Conservation (phyloP, 257 asterid genomes). For the Fraxinus pennsylvanica region DNA sequence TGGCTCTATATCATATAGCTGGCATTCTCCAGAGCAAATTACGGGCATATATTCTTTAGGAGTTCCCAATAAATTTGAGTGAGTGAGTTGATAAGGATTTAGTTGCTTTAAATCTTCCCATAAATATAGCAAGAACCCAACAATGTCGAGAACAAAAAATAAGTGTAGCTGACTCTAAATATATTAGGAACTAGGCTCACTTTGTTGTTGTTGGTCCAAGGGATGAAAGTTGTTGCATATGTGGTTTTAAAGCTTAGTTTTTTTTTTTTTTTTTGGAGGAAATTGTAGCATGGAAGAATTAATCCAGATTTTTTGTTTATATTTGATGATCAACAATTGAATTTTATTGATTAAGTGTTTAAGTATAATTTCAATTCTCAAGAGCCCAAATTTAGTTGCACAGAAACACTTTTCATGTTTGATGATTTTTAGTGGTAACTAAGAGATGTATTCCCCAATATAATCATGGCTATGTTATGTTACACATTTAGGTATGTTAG, state of each 20-base stretch:
- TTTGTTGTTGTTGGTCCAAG: neutral
- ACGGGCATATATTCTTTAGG: neutral
- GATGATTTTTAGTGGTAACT: neutral
- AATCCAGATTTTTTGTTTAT: no score
- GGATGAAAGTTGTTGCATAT: neutral
- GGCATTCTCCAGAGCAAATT: neutral
- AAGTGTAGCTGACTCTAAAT: neutral
- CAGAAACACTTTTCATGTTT: neutral
- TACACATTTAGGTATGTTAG: neutral
- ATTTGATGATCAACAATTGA: neutral
- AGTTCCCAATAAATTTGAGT: neutral
- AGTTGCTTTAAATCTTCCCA: no score
- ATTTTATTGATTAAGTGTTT: neutral
- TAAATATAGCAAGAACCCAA: neutral
- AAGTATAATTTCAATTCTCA: neutral
- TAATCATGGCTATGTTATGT: neutral
- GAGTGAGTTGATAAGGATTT: neutral
- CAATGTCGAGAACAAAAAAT: neutral
- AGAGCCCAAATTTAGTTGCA: neutral
- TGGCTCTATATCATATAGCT: neutral
- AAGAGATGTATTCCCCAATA: neutral
- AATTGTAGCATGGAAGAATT: neutral
- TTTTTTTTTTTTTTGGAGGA: neutral
- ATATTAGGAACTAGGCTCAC: neutral
- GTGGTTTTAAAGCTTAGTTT: neutral